Conservation (phyloP, 1,139 yeast genomes). For the Blastobotrys petasosporus region DNA sequence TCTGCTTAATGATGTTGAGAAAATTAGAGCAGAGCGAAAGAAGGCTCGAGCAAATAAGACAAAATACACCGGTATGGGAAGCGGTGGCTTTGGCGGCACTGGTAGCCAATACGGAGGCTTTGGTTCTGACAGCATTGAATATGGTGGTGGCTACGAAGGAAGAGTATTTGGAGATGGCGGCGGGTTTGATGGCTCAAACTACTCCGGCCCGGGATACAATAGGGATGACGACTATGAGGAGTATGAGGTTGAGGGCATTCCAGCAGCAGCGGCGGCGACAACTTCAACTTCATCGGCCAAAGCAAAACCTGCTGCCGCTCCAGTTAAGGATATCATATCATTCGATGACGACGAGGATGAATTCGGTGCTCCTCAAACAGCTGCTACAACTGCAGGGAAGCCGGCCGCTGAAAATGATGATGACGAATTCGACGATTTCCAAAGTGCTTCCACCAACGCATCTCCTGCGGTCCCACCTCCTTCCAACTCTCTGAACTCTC, state of each 20-base stretch:
- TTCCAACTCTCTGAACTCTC: slow-evolving; percentile 18
- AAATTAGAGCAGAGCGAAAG: slow-evolving; percentile 78
- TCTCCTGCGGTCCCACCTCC: slow-evolving; percentile 26
- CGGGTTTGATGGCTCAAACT: slow-evolving; percentile 47
- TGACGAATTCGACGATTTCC: slow-evolving; percentile 94
- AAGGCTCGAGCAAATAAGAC: slow-evolving; percentile 60
- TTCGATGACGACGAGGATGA: slow-evolving; percentile 60
- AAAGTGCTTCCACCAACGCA: slow-evolving; percentile 45
- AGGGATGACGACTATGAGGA: slow-evolving; percentile 35
- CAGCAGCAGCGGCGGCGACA: slow-evolving; percentile 11
- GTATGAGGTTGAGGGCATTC: slow-evolving; percentile 43
- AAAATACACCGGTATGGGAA: slow-evolving; percentile 42
- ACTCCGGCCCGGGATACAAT: slow-evolving; percentile 31
- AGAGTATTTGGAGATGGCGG: slow-evolving; percentile 79
- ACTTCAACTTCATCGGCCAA: slow-evolving; percentile 17
- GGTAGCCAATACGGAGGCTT: slow-evolving; percentile 38
- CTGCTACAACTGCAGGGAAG: slow-evolving; percentile 33
- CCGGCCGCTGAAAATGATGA: slow-evolving; percentile 50
- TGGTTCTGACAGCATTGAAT: slow-evolving; percentile 33
- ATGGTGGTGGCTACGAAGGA: slow-evolving; percentile 35
- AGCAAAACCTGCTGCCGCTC: slow-evolving; percentile 6
- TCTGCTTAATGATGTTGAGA: slow-evolving; percentile 69
- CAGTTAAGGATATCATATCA: slow-evolving; percentile 22
- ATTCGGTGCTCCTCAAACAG: slow-evolving; percentile 90
- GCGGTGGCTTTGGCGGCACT: slow-evolving; percentile 41